These are phyloP conservation scores for Cystobasidium slooffiae DNA, from an alignment of 1,284 basidiomycete species.

Conservation along the genomic window DNA sequence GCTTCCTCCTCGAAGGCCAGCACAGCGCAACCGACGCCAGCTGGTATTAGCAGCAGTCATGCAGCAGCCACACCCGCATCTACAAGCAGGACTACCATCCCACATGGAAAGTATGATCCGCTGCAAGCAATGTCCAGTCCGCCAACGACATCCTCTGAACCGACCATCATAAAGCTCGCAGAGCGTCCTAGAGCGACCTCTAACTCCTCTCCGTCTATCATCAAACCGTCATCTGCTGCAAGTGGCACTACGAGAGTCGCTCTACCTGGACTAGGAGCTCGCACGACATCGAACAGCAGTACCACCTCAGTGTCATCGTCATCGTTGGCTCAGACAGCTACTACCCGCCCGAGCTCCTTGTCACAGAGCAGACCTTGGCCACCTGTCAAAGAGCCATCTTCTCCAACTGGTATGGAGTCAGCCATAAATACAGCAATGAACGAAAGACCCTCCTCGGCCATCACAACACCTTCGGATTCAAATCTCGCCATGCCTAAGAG, in stretches of 20 bases:
- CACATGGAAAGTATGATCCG: slow-evolving; percentile 25
- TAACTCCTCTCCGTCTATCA: neutral
- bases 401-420: neutral
- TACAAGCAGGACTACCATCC: slow-evolving; percentile 1
- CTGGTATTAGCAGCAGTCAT: neutral
- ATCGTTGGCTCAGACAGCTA: neutral
- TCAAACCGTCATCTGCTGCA: neutral
- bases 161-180: neutral
- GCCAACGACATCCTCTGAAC: neutral
- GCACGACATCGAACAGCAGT: neutral
- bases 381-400: neutral
- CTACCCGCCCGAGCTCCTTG: neutral
- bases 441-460: neutral
- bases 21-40: neutral
- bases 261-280: slow-evolving; percentile 12
- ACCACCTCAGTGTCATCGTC: neutral
- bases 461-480: too few species aligned
- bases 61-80: neutral
- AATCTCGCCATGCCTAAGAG: neutral
- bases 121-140: slow-evolving; percentile 14
- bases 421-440: slow-evolving; percentile 9
- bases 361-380: slow-evolving; percentile 9
- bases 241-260: slow-evolving; percentile 7
- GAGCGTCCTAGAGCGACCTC: neutral
- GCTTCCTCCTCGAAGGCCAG: neutral